These are phyloP conservation scores for Fusarium sp. DNA, from an alignment of 2,329 filamentous ascomycete genomes.

Conservation along the genomic window DNA sequence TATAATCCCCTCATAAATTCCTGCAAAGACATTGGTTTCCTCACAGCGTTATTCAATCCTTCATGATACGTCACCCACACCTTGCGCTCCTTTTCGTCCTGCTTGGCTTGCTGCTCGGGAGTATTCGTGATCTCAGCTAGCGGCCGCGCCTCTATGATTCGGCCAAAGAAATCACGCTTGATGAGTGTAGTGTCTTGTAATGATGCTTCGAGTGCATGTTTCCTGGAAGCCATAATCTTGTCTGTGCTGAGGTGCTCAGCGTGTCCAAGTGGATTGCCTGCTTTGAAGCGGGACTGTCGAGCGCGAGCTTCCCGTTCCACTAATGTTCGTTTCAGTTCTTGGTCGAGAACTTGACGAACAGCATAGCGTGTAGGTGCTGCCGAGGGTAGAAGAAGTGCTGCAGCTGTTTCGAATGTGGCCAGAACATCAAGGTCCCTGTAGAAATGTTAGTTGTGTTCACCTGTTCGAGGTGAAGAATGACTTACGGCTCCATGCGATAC, in stretches of 20 bases:
- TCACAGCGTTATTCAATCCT: constrained; percentile 90
- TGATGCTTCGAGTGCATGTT: constrained; percentile 46
- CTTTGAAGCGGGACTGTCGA: constrained; percentile 70
- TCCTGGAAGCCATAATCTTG: constrained; percentile 45
- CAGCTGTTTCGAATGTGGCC: constrained; percentile 75
- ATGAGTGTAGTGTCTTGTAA: constrained; percentile 53
- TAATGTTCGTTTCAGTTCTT: constrained; percentile 82
- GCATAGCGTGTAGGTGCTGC: constrained; percentile 86
- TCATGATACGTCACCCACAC: constrained; percentile 93
- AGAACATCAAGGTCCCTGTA: constrained; percentile 77
- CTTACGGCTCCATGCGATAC: constrained; percentile 94
- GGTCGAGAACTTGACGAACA: constrained; percentile 90
- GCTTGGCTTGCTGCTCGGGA: constrained; percentile 42
- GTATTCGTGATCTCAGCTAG: constrained; percentile 54
- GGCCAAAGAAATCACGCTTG: constrained; percentile 88
- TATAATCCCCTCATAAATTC: constrained; percentile 78
- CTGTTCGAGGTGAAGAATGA: constrained; percentile 39
- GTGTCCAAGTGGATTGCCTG: constrained; percentile 49
- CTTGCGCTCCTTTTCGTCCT: constrained; percentile 60
- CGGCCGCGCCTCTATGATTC: constrained; percentile 64
- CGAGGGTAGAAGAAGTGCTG: constrained; percentile 62
- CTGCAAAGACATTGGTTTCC: constrained; percentile 82
- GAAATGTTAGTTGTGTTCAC: constrained; percentile 14
- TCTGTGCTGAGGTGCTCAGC: constrained; percentile 49
- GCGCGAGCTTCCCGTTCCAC: constrained; percentile 71